Percentiles rank a stretch among this genome's conserved stretches.
These are phyloP conservation scores for Sarcodon sp. DNA, from an alignment of 768 basidiomycete genomes.

Conservation along the genomic window DNA sequence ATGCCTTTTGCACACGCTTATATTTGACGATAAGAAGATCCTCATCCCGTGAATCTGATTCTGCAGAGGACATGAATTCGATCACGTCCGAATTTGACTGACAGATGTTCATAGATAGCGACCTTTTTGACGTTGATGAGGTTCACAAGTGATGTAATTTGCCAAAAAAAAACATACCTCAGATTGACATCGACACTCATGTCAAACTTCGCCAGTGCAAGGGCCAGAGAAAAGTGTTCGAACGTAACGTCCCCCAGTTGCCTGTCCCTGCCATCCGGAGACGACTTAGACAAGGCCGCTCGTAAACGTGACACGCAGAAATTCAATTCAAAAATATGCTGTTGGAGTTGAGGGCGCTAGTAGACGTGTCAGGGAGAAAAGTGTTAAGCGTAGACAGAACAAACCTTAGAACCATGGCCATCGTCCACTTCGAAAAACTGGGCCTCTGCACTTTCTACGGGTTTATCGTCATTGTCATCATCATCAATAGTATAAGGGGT, in stretches of 20 bases:
- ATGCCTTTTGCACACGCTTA: conserved; percentile 63
- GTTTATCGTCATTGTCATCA: conserved; percentile 29
- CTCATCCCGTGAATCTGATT: conserved; percentile 24
- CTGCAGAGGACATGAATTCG: conserved; percentile 52
- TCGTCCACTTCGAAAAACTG: conserved; percentile 67
- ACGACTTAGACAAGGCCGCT: conserved; percentile 66
- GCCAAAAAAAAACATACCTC: conserved; percentile 26
- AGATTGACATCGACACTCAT: conserved; percentile 80
- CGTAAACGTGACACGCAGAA: conserved; percentile 81
- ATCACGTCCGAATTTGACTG: conserved; percentile 41
- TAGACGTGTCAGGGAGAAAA: not conserved
- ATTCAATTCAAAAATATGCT: conserved; percentile 68
- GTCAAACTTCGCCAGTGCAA: conserved; percentile 70
- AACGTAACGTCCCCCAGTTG: conserved; percentile 70
- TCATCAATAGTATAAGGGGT: conserved; percentile 64
- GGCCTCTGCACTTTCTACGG: conserved; percentile 31
- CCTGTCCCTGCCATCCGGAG: conserved; percentile 47
- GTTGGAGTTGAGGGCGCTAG: conserved; percentile 27
- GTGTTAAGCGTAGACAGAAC: not conserved
- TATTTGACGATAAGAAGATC: conserved; percentile 78
- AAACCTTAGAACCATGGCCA: conserved; percentile 32
- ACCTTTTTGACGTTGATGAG: conserved; percentile 25
- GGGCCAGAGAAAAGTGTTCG: conserved; percentile 63
- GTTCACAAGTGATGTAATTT: not conserved
- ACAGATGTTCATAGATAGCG: conserved; percentile 64